Evolutionary conservation across 345 rosid species (phyloP).

Genomic region (Raphanus raphanistrum): DNA sequence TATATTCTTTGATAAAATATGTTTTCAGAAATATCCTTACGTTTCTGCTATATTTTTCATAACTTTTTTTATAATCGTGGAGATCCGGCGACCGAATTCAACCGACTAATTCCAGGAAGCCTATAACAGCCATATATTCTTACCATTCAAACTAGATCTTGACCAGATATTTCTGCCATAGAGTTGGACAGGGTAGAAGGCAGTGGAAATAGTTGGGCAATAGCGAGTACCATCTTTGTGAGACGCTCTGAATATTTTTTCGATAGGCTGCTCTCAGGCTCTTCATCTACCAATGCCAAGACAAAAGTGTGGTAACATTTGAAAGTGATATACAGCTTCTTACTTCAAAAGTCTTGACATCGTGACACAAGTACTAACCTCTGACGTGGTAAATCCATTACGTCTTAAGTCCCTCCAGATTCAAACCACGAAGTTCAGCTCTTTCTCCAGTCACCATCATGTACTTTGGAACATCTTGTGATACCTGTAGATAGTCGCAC

Average conservation of each 20-base stretch:
- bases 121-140: no score
- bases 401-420: constrained; percentile 87
- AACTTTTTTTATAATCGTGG: no score
- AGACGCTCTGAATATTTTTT: constrained; percentile 87
- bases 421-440: constrained; percentile 85
- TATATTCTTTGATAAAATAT: background rate
- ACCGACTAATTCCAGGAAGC: no score
- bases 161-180: background rate
- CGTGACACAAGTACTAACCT: constrained; percentile 48
- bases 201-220: background rate
- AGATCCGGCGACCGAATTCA: no score
- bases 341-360: background rate
- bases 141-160: no score
- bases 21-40: background rate
- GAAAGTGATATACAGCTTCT: background rate
- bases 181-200: background rate
- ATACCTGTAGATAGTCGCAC: constrained; percentile 46
- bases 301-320: background rate
- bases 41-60: background rate
- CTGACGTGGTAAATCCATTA: constrained; percentile 60
- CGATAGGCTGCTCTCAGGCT: constrained; percentile 73
- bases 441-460: constrained; percentile 80
- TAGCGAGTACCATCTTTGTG: constrained; percentile 54
- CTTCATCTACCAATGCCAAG: constrained; percentile 50
- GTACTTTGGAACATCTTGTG: constrained; percentile 94